Evolutionary conservation across 352 stramenopile species (phyloP), one percentile per base, ranked within the genome.

Genomic region (Globisporangium cylindrosporum): DNA sequence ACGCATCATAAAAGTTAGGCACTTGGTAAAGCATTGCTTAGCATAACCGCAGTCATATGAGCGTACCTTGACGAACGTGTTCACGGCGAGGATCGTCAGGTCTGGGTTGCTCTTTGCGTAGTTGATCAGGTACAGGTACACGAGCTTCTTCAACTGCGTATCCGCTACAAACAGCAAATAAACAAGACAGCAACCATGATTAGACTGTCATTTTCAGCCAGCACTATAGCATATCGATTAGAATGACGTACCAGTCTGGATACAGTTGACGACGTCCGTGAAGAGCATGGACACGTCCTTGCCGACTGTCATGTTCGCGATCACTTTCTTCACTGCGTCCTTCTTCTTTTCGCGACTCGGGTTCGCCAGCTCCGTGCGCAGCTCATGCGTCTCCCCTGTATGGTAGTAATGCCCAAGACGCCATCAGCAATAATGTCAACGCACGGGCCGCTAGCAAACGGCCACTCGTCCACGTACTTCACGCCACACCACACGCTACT

Each of bases 81-180:
- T 99, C 53, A 99, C 97, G 10, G 98, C 97, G 63, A 99, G 81
- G 57, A 99, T 92, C n/a, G 98, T 99, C 59, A 99, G 78, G 68
- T 99, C 98, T 12, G 97, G 98, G 70, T 99, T 98, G 70, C 90
- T 98, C 88, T 99, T 99, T 78, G 98, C 97, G 81, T 99, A 99
- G 86, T 99, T 99, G 80, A 99, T 99, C 48, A 99, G 79, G 77
- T 99, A 99, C 22, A 99, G 75, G 78, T 99, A 99, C 56, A 99
- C 97, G 20, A 99, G 84, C 73, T 99, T 99, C 80, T 99, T 99
- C 49, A 99, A 78, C 76, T 99, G 97, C 72, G 98, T 98, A 74
- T 99, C 98, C 27, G 90, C 90, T 89, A 27, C 0, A 22, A 25
- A 34, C n/a, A 63, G 51, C 29, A 58, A 10, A 65, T 22, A 66